These are phyloP conservation scores for Dictyostelium intermedium DNA, from an alignment of 78 protist genomes.

Conservation along the genomic window DNA sequence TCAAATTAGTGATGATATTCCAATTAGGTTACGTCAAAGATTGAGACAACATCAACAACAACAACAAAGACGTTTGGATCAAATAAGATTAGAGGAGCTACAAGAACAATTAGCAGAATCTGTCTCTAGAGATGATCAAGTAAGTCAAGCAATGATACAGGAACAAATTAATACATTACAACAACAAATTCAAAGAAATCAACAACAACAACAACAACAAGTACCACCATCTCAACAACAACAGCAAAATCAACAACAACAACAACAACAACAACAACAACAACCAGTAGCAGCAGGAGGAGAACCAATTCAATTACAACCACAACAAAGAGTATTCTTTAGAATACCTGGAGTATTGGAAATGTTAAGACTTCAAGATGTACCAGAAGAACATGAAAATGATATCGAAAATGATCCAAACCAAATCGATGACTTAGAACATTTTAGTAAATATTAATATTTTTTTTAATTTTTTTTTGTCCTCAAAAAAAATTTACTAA, in stretches of 20 bases:
- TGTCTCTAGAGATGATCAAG: not conserved
- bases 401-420: constrained; percentile 14
- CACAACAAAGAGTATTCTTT: constrained; percentile 10
- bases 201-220: not conserved
- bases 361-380: constrained; percentile 14
- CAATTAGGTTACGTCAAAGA: constrained; percentile 13
- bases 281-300: constrained; percentile 1
- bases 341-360: constrained; percentile 62
- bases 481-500: not conserved
- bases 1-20: not conserved
- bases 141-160: not conserved
- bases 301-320: not conserved
- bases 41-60: constrained; percentile 6
- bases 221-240: not conserved
- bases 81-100: not conserved
- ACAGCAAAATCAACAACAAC: constrained; percentile 4
- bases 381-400: constrained; percentile 23
- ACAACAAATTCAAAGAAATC: not conserved
- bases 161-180: not conserved
- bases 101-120: not conserved
- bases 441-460: constrained; percentile 10
- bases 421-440: constrained; percentile 26
- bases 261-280: constrained; percentile 6
- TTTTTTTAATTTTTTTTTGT: not conserved
- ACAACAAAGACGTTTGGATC: not conserved